Evolutionary conservation across 2,329 filamentous ascomycete genomes (phyloP).

Genomic region (Corniculantispora saksenae): DNA sequence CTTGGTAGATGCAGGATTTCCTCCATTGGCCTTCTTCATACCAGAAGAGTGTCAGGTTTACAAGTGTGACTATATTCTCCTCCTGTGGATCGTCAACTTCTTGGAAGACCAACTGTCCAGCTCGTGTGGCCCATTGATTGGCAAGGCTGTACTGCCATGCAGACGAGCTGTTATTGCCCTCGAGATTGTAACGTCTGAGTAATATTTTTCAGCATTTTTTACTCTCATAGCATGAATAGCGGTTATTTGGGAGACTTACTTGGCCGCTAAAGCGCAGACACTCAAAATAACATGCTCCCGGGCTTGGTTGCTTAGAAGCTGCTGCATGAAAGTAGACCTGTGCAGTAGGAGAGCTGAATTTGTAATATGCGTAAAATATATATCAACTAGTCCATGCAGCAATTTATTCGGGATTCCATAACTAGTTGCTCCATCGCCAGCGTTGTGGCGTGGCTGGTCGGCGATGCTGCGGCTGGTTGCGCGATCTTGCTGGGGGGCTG

Average conservation of each 20-base stretch:
- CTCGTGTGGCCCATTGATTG: neutral
- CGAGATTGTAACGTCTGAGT: neutral
- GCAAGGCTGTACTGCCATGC: neutral
- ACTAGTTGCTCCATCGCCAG: neutral
- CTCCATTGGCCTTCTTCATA: conserved; percentile 1
- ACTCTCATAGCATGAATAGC: neutral
- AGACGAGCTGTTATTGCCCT: neutral
- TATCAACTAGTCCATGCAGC: neutral
- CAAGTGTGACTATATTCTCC: neutral
- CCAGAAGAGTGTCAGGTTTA: conserved; percentile 3
- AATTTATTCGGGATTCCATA: neutral
- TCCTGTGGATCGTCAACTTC: neutral
- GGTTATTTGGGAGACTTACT: neutral
- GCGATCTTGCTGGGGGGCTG: neutral
- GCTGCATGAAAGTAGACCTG: neutral
- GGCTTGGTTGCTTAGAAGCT: neutral
- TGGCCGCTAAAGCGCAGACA: conserved; percentile 15
- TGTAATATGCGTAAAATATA: neutral
- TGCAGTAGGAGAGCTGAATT: neutral
- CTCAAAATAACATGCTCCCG: conserved; percentile 21
- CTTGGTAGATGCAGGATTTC: neutral
- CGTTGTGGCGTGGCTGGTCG: neutral
- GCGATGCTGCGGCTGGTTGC: neutral
- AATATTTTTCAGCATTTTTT: neutral
- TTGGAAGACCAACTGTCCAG: neutral